Evolutionary conservation across 1,284 basidiomycete species (phyloP), one percentile per base, ranked within the genome.

Genomic region (Moesziomyces sp.): DNA sequence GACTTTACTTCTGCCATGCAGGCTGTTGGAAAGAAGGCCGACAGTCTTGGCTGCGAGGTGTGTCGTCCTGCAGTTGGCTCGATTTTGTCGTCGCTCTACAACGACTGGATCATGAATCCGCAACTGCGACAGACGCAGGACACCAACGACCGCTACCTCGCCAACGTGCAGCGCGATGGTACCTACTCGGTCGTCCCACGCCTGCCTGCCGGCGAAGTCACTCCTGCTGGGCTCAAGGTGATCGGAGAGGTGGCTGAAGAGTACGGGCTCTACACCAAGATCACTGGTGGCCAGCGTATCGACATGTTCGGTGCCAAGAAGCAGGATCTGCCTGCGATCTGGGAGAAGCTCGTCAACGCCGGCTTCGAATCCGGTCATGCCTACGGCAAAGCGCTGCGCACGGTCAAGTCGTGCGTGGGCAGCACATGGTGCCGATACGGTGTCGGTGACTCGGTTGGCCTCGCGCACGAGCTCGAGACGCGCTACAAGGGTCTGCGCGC

Each of bases 351-450:
- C 1, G 86, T 88, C 61, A 85, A 86, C 13, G 90, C 89, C 4
- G 91, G 91, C 14, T 91, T 92, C 76, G 90, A 92, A 83, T 90
- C 89, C 35, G 91, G 91, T 3, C 91, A 92, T 76, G 91, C 89
- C 0, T 92, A 92, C 82, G 91, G 90, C 66, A 89, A 89, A 78
- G 84, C 79, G 33, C 86, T 85, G 77, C 87, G 89, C 28, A 89
- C 89, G 0, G 88, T 90, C 69, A 90, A 90, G 84, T 87, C 87
- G 0, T 90, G 89, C 65, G 86, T 88, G 46, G 88, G 88, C 14
- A 87, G 86, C 9, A 87, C 86, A 18, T 90, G 91, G 91, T 92
- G 91, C 79, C 88, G 91, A 13, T 92, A 89, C 75, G 91, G 91
- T 10, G 86, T 92, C 14, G 90, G 91, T 16, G 91, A 92, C 80